Evolutionary conservation across 148 eudicot species (phyloP).

Genomic region (Rhododendron williamsianum): DNA sequence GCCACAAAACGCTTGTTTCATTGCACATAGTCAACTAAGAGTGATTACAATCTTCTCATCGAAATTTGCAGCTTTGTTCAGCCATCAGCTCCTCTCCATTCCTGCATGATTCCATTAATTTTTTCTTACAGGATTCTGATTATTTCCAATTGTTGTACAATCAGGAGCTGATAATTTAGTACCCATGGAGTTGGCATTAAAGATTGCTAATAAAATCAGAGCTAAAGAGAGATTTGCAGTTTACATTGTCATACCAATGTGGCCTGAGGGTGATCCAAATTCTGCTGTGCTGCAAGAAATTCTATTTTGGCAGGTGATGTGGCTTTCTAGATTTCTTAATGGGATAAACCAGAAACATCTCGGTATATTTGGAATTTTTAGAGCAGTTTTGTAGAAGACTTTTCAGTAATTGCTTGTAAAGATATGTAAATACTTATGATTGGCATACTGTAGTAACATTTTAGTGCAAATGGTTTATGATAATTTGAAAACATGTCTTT

Average conservation of each 20-base stretch:
- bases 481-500: not conserved
- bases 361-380: not conserved
- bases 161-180: slow-evolving; percentile 93
- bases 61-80: not conserved
- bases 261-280: slow-evolving; percentile 97
- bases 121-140: not conserved
- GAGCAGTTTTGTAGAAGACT: not conserved
- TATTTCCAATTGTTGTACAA: slow-evolving; percentile 4
- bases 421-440: not conserved
- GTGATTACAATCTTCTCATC: not conserved
- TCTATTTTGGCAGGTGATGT: slow-evolving; percentile 87
- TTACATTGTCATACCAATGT: slow-evolving; percentile 86
- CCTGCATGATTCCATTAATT: not conserved
- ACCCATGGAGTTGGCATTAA: slow-evolving; percentile 93
- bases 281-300: slow-evolving; percentile 88
- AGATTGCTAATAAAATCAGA: slow-evolving; percentile 79
- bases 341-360: not conserved
- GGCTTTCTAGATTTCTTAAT: slow-evolving; percentile 9
- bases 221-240: slow-evolving; percentile 90
- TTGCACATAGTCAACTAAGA: not conserved
- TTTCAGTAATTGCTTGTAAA: not conserved
- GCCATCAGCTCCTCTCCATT: not conserved
- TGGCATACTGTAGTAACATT: not conserved
- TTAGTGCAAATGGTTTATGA: not conserved
- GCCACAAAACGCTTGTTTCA: not conserved